Evolutionary conservation across 176 grass and related monocot genomes (phyloP), one percentile per base, ranked within the genome.

Genomic region (Bonia amplexicaulis): DNA sequence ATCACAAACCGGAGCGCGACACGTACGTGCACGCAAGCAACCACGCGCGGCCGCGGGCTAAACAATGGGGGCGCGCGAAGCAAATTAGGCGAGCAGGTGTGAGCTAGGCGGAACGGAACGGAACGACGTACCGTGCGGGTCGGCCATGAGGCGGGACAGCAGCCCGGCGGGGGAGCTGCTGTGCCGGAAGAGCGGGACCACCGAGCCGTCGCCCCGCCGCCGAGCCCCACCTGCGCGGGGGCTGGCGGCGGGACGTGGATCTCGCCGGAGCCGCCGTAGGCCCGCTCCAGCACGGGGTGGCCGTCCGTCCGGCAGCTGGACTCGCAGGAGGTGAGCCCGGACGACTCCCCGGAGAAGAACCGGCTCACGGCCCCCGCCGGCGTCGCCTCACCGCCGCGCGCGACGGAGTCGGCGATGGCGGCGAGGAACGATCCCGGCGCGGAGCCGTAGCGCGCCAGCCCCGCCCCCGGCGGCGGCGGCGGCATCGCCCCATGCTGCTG

Each of bases 141-240:
- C 95, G 25, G 86, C 81, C 63, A 90, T 65, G 87, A 98, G 91
- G 79, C 92, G 93, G 80, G 91, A 88, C 77, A 98, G 86, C 61
- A 95, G 55, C 15, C 89, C 87, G 44, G 96, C 91, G 31, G 96
- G 96, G 76, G 93, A 98, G 93, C 96, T 98, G 59, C 93, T 98
- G 88, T 98, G 93, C 0, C 96, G 83, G 67, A 95, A 76, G 7
- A 98, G 84, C 31, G 76, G 27, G 12, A 7, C 22, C 12, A 3
- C 33, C 14, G 4, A 59, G 19, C 19, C 74, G 59, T 22, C 66
- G 23, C 6, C 49, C 15, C 9, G 39, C 41, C 41, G 41, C 42
- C 35, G 55, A 33, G 49, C 2, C 20, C 66, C 54, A 11, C 44
- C 54, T 33, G 35, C 41, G 27, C 57, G 29, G 48, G 55, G 25